phyloP scores from a whole-genome alignment of 768 basidiomycete species.

The Lentinula detonsa region DNA sequence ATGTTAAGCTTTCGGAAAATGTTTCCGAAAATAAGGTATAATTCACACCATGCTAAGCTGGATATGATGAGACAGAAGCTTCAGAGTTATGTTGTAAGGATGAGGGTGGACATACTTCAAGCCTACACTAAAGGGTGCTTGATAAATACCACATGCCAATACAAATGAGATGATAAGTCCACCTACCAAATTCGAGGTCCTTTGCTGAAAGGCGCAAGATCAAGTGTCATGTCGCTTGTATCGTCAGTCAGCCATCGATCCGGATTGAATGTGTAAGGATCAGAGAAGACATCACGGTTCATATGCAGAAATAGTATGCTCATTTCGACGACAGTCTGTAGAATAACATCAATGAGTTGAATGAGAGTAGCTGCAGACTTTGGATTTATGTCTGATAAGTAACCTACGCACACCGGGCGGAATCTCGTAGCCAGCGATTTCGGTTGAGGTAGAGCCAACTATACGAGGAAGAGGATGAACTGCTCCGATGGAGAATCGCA shows the following conservation, averaged over 20 bases:
- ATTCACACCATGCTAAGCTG: conserved; percentile 17
- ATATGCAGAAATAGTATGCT: conserved; percentile 32
- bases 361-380: not conserved
- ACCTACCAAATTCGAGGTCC: conserved; percentile 35
- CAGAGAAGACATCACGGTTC: conserved; percentile 32
- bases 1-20: conserved; percentile 17
- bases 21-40: conserved; percentile 14
- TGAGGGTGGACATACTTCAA: not conserved
- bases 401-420: conserved; percentile 30
- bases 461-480: conserved; percentile 32
- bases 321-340: conserved; percentile 38
- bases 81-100: conserved; percentile 2
- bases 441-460: conserved; percentile 25
- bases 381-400: not conserved
- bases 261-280: conserved; percentile 32
- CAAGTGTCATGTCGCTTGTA: conserved; percentile 30
- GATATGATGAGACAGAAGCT: not conserved
- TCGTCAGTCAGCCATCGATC: conserved; percentile 35
- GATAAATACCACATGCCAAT: not conserved
- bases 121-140: not conserved
- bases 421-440: conserved; percentile 27
- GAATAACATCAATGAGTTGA: not conserved
- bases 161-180: conserved; percentile 8
- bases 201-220: conserved; percentile 37
- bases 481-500: conserved; percentile 35